A percentile compares a stretch with the other conserved stretches of the same genome.
Evolutionary conservation across 352 stramenopile genomes (phyloP).

Genomic region (Globisporangium ultimum): DNA sequence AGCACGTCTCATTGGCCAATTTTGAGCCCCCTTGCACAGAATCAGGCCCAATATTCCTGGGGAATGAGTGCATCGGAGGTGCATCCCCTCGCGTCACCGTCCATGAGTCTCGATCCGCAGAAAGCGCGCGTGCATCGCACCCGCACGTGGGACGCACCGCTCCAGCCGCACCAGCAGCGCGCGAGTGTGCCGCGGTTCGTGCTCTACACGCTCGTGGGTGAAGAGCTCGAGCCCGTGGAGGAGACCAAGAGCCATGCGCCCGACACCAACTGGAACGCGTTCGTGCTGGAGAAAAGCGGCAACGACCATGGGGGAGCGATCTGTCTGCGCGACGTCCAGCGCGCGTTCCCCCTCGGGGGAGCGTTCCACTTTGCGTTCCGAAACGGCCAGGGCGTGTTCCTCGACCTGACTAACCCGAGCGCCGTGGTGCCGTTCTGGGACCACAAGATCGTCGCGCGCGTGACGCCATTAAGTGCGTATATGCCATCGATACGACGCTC

Average conservation of each 20-base stretch:
- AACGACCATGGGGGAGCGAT: conserved; percentile 15
- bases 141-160: conserved; percentile 18
- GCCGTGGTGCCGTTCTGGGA: conserved; percentile 59
- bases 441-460: conserved; percentile 65
- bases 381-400: conserved; percentile 59
- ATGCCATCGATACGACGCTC: not conserved
- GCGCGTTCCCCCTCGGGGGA: conserved; percentile 64
- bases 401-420: conserved; percentile 70
- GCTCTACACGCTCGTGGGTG: conserved; percentile 67
- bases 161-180: conserved; percentile 6
- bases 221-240: conserved; percentile 49
- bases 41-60: not conserved
- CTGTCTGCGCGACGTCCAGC: conserved; percentile 54
- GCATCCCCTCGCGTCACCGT: conserved; percentile 15
- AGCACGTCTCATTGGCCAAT: not conserved
- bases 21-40: not conserved
- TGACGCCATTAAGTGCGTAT: conserved; percentile 47
- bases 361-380: conserved; percentile 78
- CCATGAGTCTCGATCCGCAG: conserved; percentile 20
- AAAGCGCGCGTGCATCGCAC: conserved; percentile 18
- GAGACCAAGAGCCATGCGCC: conserved; percentile 36
- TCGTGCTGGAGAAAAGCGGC: conserved; percentile 29
- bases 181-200: conserved; percentile 24
- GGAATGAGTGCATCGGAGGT: conserved; percentile 23
- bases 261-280: conserved; percentile 77